Base-by-base conservation (phyloP, 148 eudicot genomes). In the Dysphania ambrosioides region DNA sequence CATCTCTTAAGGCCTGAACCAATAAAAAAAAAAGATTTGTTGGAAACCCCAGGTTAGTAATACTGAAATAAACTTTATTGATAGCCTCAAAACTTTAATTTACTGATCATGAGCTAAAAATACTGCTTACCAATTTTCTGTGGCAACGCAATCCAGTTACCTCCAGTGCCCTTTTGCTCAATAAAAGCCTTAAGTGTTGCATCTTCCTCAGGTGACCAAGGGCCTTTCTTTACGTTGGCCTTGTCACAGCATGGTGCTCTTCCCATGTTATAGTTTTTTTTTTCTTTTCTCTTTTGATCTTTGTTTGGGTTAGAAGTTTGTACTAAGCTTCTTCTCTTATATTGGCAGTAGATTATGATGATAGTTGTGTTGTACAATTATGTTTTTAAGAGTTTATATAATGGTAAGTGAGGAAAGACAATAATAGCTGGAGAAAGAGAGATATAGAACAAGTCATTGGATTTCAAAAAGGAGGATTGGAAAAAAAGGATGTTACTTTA, bases 1-100 rank as follows among this genome's bases (percentile, higher is more conserved):
- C 97, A 91, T 80, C 97, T 86, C 86, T 83, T 89, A 3, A 91
- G 91, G 57, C 97, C 97, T 91, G 21, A 35, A n/a, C n/a, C n/a
- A n/a, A 10, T 61, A 68, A 9, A n/a, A n/a, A n/a, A n/a, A n/a
- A n/a, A n/a, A n/a, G n/a, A n/a, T n/a, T n/a, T n/a, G n/a, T n/a
- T n/a, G n/a, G n/a, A n/a, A n/a, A n/a, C n/a, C 26, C 65, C 75
- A 74, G 24, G 6, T 6, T 36, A 64, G 34, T 47, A 8, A 35
- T 2, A 11, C 16, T 21, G 63, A 40, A 58, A 38, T 27, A 16
- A 59, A 58, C 6, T 58, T 13, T 30, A 13, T 21, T 15, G 16
- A 5, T 1, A 1, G 23, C 2, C 2, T 36, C 18, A 29, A 27
- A 47, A 44, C n/a, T n/a, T n/a, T 15, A 31, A 63, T 5, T 0